phyloP scores from a whole-genome alignment of 2,329 filamentous ascomycete genomes.

The Curvularia hawaiiensis region DNA sequence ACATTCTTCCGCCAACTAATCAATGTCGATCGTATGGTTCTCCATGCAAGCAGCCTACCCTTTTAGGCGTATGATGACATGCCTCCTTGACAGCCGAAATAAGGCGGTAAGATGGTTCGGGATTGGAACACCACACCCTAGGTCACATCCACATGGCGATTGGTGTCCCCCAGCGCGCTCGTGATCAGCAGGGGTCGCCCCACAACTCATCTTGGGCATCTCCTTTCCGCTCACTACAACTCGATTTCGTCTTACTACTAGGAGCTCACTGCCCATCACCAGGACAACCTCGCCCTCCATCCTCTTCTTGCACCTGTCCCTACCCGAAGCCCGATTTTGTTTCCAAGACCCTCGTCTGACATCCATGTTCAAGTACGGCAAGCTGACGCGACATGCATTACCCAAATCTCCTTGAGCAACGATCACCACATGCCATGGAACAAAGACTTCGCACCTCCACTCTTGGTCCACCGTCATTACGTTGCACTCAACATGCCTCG shows the following conservation, averaged over 20 bases:
- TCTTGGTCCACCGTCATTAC: conserved; percentile 3
- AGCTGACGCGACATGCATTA: neutral
- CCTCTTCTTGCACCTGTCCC: neutral
- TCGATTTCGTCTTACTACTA: neutral
- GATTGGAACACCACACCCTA: conserved; percentile 3
- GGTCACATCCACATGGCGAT: conserved; percentile 11
- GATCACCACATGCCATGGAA: conserved; percentile 1
- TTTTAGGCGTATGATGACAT: conserved; percentile 22
- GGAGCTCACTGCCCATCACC: neutral
- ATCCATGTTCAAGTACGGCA: neutral
- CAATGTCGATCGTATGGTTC: conserved; percentile 18
- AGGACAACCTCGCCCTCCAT: neutral
- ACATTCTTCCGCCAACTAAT: conserved; percentile 10
- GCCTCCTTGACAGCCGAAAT: conserved; percentile 19
- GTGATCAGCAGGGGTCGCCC: conserved; percentile 7
- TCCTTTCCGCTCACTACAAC: neutral
- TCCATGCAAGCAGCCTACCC: conserved; percentile 14
- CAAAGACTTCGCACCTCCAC: conserved; percentile 4
- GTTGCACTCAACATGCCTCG: neutral
- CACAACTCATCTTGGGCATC: neutral
- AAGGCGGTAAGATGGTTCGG: conserved; percentile 19
- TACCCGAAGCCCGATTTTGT: neutral
- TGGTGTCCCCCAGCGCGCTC: conserved; percentile 2
- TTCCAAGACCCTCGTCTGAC: neutral
- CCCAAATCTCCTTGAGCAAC: neutral